Evolutionary conservation across 129 eudicot species (phyloP), one percentile per base, ranked within the genome.

Genomic region (Dittrichia graveolens): DNA sequence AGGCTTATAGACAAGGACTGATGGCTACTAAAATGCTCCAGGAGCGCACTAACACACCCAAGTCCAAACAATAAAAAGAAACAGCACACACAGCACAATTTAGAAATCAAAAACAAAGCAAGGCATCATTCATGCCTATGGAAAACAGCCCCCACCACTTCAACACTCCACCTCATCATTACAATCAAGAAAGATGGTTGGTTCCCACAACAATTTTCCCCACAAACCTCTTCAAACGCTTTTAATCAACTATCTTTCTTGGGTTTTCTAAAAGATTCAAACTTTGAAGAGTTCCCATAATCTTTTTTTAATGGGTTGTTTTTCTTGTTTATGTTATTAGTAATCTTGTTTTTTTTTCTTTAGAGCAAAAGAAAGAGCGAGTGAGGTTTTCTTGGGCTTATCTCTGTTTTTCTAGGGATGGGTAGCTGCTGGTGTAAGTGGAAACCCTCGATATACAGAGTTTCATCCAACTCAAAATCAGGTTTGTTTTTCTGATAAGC

Each of bases 341-440:
- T 45, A 38, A 64, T 50, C 74, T 73, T 38, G 52, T 15, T 16
- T 16, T 35, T 48, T 45, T 42, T n/a, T n/a, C 45, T 8, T 8
- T 42, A 40, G 54, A 16, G 74, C 52, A 58, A 69, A 69, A 69
- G 40, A 11, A 56, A 40, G 67, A 61, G 40, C 45, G 35, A 1
- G 39, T 61, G 65, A 60, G 65, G 65, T 38, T 39, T 50, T 68
- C 9, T 68, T 68, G 11, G 69, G 69, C 31, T 42, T 42, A 31
- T 44, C 55, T 65, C 71, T 65, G 56, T 15, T 48, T 73, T 73
- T 75, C 16, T 46, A 70, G 41, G 77, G 52, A 88, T 88, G 95
- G 95, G 90, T 61, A 85, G 85, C 80, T 88, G 95, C 83, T 85
- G 86, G 81, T 88, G 90, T 81, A 73, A 80, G 72, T 78, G 82